Conservation (phyloP, 225 moss, liverwort and hornwort genomes). For the Polytrichum formosum region DNA sequence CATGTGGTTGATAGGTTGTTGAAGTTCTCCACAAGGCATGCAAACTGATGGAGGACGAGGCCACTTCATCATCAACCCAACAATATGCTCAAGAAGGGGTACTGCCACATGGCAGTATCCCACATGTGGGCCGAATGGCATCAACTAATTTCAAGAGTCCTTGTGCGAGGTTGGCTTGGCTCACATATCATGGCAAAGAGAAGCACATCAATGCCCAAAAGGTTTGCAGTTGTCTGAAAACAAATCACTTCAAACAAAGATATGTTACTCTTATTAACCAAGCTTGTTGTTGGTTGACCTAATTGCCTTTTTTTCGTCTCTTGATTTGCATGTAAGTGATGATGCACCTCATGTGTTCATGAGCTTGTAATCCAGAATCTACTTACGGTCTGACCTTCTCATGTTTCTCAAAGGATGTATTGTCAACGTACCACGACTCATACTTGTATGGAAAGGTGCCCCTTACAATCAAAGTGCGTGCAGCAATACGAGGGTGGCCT, state of each 20-base stretch:
- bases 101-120: background rate
- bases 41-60: conserved; percentile 10
- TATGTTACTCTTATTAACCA: too few species aligned
- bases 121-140: conserved; percentile 6
- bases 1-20: conserved; percentile 21
- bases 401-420: conserved; percentile 35
- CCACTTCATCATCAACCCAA: conserved; percentile 10
- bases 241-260: too few species aligned
- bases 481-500: conserved; percentile 76
- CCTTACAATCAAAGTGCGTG: conserved; percentile 79
- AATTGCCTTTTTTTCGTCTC: too few species aligned
- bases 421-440: conserved; percentile 73
- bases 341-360: background rate
- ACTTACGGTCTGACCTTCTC: conserved; percentile 1
- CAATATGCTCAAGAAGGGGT: too few species aligned
- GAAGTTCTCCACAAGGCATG: conserved; percentile 14
- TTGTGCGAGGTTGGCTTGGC: conserved; percentile 13
- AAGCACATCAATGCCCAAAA: conserved; percentile 42
- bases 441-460: conserved; percentile 86
- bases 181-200: conserved; percentile 27
- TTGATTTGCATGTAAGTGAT: too few species aligned
- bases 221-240: conserved; percentile 8
- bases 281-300: too few species aligned
- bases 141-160: conserved; percentile 27
- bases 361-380: conserved; percentile 4